Percentiles rank a stretch among this genome's conserved stretches.
These are phyloP conservation scores for Gastroboletus turbinatus DNA, from an alignment of 1,284 basidiomycete genomes.

Conservation along the genomic window DNA sequence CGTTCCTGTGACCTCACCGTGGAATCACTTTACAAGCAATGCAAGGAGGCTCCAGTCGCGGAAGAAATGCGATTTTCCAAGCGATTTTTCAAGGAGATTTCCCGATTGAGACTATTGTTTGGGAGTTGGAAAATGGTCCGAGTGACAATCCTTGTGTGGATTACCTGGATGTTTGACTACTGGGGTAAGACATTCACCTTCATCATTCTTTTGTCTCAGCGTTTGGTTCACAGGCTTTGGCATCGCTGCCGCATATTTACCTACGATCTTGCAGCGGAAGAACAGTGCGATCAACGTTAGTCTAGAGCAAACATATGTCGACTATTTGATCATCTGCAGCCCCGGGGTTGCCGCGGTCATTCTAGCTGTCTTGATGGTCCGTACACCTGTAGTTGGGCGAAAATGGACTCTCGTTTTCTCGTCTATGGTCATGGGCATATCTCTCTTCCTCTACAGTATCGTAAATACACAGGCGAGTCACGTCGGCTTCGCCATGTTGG, in stretches of 20 bases:
- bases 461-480: constrained; percentile 19
- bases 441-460: constrained; percentile 15
- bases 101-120: constrained; percentile 17
- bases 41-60: background rate
- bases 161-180: constrained; percentile 15
- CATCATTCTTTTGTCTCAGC: background rate
- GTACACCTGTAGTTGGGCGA: constrained; percentile 15
- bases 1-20: constrained; percentile 15
- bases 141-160: constrained; percentile 12
- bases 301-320: constrained; percentile 13
- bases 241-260: constrained; percentile 6
- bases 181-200: constrained; percentile 4
- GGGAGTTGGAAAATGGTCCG: constrained; percentile 12
- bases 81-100: constrained; percentile 8
- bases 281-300: constrained; percentile 11
- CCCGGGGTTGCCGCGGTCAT: constrained; percentile 11
- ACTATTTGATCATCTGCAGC: constrained; percentile 12
- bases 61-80: background rate
- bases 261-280: constrained; percentile 20
- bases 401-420: constrained; percentile 21
- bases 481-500: constrained; percentile 14
- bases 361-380: constrained; percentile 15
- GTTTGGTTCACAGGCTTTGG: background rate
- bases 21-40: constrained; percentile 16
- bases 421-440: constrained; percentile 7